Evolutionary conservation across 257 asterid species (phyloP).

Genomic region (Jacaranda mimosifolia): DNA sequence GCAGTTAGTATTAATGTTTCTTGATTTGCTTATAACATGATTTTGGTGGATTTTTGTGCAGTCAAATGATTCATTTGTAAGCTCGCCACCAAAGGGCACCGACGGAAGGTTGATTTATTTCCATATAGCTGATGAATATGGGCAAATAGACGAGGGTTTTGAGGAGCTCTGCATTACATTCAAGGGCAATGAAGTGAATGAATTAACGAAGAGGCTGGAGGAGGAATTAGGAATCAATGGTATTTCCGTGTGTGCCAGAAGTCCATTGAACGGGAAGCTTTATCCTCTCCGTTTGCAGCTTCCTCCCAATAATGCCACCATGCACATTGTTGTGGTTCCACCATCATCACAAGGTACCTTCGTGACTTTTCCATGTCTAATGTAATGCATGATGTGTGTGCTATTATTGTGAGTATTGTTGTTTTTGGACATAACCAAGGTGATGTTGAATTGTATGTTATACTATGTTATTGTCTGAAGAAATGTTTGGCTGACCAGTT

Average conservation of each 20-base stretch:
- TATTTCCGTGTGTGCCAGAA: constrained; percentile 69
- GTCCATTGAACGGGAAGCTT: constrained; percentile 85
- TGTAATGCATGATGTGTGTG: neutral
- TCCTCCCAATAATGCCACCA: constrained; percentile 86
- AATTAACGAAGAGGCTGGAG: constrained; percentile 62
- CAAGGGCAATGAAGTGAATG: constrained; percentile 71
- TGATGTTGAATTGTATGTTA: neutral
- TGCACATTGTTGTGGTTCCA: constrained; percentile 76
- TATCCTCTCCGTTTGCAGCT: constrained; percentile 93
- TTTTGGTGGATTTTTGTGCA: constrained; percentile 42
- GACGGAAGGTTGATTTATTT: constrained; percentile 78
- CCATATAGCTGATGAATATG: constrained; percentile 66
- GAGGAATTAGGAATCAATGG: constrained; percentile 72
- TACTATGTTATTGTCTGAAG: neutral
- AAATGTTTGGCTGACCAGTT: neutral
- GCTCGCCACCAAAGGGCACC: constrained; percentile 69
- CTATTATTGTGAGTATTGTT: neutral
- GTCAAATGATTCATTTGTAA: constrained; percentile 69
- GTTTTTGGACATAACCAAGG: no score
- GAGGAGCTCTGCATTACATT: constrained; percentile 75
- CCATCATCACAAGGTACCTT: constrained; percentile 61
- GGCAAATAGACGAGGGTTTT: constrained; percentile 67
- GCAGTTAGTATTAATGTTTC: neutral
- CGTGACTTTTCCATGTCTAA: neutral
- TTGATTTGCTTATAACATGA: neutral